Evolutionary conservation across 176 grass and related monocot species (phyloP).

Genomic region (Carex scoparia): DNA sequence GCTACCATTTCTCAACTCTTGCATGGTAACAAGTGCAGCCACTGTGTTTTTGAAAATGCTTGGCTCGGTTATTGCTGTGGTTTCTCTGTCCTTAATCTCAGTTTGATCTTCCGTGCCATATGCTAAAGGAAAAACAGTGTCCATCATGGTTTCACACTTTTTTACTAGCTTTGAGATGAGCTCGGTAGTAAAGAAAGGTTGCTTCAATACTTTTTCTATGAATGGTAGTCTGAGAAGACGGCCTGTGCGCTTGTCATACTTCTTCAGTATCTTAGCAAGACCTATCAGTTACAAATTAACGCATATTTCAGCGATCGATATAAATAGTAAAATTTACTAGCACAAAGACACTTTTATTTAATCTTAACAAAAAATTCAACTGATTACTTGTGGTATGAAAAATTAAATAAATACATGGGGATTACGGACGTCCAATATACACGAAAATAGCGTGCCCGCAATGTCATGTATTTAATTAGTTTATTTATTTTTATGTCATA

Average conservation of each 20-base stretch:
- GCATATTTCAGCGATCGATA: not conserved
- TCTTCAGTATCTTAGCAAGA: slow-evolving; percentile 75
- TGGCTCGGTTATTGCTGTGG: not conserved
- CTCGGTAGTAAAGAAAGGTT: slow-evolving; percentile 89
- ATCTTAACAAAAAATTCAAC: not conserved
- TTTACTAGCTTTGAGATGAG: slow-evolving; percentile 57
- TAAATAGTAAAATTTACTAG: not conserved
- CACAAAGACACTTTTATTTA: not conserved
- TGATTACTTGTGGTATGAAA: too few relatives aligned
- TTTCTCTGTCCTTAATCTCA: not conserved
- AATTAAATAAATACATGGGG: too few relatives aligned
- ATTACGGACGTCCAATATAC: too few relatives aligned
- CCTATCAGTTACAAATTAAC: slow-evolving; percentile 23
- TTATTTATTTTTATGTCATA: too few relatives aligned
- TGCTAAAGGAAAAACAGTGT: slow-evolving; percentile 32
- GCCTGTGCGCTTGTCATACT: slow-evolving; percentile 78
- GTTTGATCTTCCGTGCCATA: not conserved
- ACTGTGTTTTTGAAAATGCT: slow-evolving; percentile 69
- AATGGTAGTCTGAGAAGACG: slow-evolving; percentile 52
- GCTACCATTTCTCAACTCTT: slow-evolving; percentile 55
- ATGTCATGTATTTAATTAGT: too few relatives aligned
- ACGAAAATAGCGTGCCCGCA: too few relatives aligned
- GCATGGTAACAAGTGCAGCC: slow-evolving; percentile 50
- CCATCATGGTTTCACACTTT: slow-evolving; percentile 61
- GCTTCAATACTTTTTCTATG: slow-evolving; percentile 56